Base-by-base conservation (phyloP, 2,329 filamentous ascomycete species). In the Colletotrichum spaethianum region DNA sequence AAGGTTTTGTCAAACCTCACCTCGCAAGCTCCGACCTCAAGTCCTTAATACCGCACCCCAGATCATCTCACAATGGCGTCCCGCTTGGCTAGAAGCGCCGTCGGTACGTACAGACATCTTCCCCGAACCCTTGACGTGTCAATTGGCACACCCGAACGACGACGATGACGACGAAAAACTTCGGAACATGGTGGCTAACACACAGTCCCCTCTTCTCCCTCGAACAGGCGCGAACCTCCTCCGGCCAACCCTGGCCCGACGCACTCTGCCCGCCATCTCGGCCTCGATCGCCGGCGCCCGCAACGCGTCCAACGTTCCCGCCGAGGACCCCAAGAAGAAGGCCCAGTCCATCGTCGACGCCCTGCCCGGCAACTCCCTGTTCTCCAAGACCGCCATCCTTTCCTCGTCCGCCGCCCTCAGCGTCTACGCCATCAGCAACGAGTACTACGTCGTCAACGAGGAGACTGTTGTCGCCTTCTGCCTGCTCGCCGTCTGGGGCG, bases 381-480 rank as follows among this genome's bases (percentile, higher is more conserved):
- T 97, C 82, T 97, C 94, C 85, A 99, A 99, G 93, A 95, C 94
- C 78, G 96, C 96, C 81, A 96, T 98, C 83, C 93, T 99, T 80
- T 98, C 96, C 82, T 95, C 94, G 79, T 93, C 93, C 76, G 94
- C 96, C 80, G 96, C 93, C 86, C 86, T 97, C 79, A 95, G 94
- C 80, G 90, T 97, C 84, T 97, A 96, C 83, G 96, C 95, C 81
- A 95, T 99, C 87, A 97, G 94, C 92, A 99, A 97, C 88, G 96
- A 99, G 91, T 95, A 98, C 89, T 98, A 98, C 87, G 95, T 99
- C 83, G 90, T 99, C 86, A 99, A 99, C 88, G 96, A 99, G 90
- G 96, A 99, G 89, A 93, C 95, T 75, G 93, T 99, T 82, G 94
- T 97, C 81, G 94, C 94, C 77, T 91, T 99, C 87, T 96, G 93